Evolutionary conservation across 164 flowering plant species (phyloP).

Genomic region (Chimonanthus salicifolius): DNA sequence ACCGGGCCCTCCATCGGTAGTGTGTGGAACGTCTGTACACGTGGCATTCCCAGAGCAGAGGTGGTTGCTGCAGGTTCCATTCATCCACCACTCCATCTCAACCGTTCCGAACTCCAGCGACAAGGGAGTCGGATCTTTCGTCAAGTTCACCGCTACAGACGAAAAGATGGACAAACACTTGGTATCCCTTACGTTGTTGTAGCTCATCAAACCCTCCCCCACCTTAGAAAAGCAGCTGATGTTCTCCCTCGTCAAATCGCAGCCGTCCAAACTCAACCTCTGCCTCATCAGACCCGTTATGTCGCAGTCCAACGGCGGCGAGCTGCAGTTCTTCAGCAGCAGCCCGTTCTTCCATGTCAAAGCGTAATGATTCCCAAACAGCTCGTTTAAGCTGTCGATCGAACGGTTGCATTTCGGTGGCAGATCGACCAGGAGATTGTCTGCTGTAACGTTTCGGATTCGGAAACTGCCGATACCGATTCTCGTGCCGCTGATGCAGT

Average conservation of each 20-base stretch:
- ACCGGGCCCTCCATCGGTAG: constrained; percentile 19
- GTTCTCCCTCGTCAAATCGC: constrained; percentile 13
- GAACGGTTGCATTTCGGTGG: constrained; percentile 51
- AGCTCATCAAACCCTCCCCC: constrained; percentile 22
- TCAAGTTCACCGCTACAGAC: constrained; percentile 26
- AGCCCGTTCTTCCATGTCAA: constrained; percentile 50
- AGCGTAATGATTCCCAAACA: constrained; percentile 43
- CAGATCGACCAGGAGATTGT: constrained; percentile 31
- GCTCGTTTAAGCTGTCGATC: constrained; percentile 12
- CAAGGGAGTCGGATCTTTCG: constrained; percentile 14
- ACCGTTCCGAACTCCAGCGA: constrained; percentile 45
- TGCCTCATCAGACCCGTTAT: constrained; percentile 21
- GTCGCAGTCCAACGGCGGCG: constrained; percentile 19
- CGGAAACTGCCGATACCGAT: constrained; percentile 28
- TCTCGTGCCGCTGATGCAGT: constrained; percentile 32
- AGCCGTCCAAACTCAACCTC: constrained; percentile 22
- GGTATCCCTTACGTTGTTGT: constrained; percentile 7
- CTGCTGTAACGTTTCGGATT: constrained; percentile 28
- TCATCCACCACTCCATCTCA: constrained; percentile 71
- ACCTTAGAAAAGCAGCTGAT: constrained; percentile 38
- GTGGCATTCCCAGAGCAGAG: constrained; percentile 41
- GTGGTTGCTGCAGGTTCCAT: constrained; percentile 14
- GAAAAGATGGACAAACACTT: constrained; percentile 38
- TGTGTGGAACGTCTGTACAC: constrained; percentile 25
- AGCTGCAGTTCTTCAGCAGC: constrained; percentile 41